These are phyloP conservation scores for Sordariomycetes sp. DNA, from an alignment of 2,329 filamentous ascomycete genomes.

Conservation along the genomic window DNA sequence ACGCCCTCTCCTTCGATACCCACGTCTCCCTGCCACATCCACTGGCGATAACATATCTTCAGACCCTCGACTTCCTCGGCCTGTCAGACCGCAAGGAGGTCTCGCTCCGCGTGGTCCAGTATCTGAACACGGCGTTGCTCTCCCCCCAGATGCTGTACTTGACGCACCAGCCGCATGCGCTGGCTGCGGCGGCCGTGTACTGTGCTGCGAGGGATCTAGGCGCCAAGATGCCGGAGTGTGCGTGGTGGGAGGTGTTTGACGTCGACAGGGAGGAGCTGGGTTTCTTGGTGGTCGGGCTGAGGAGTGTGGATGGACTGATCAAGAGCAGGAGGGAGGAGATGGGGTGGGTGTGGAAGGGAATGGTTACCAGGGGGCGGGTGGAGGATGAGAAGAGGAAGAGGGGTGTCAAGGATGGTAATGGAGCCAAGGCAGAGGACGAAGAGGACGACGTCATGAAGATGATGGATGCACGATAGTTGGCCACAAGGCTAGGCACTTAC, in stretches of 20 bases:
- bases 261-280: constrained; percentile 90
- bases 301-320: constrained; percentile 67
- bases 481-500: constrained; percentile 4
- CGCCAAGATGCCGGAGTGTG: constrained; percentile 69
- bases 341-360: constrained; percentile 33
- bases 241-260: constrained; percentile 99
- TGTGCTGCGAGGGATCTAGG: constrained; percentile 71
- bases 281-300: constrained; percentile 79
- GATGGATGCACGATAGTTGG: constrained; percentile 18
- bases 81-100: constrained; percentile 37
- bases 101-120: constrained; percentile 57
- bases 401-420: constrained; percentile 25
- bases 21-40: constrained; percentile 81
- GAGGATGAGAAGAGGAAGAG: constrained; percentile 50
- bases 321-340: constrained; percentile 47
- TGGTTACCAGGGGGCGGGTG: constrained; percentile 50
- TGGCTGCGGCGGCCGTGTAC: constrained; percentile 87
- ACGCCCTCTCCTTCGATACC: constrained; percentile 69
- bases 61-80: constrained; percentile 66
- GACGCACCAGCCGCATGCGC: constrained; percentile 78
- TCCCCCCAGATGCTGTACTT: constrained; percentile 85
- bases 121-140: constrained; percentile 79
- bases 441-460: constrained; percentile 34
- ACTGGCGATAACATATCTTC: constrained; percentile 84
- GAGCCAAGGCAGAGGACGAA: constrained; percentile 22